These are phyloP conservation scores for Litchi chinensis DNA, from an alignment of 345 rosid genomes.

Conservation along the genomic window DNA sequence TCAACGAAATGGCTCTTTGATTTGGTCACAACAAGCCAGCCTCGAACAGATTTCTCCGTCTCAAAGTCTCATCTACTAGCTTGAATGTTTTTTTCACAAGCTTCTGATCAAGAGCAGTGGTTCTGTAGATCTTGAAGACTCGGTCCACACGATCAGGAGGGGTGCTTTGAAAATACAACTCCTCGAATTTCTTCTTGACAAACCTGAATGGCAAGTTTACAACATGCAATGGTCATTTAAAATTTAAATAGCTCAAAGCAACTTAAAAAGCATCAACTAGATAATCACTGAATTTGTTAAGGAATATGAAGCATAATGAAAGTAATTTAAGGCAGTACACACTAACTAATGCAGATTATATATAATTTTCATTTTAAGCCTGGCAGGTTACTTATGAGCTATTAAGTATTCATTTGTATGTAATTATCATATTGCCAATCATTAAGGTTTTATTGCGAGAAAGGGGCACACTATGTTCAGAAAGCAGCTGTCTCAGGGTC, in stretches of 20 bases:
- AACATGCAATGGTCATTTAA: neutral
- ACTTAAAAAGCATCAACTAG: neutral
- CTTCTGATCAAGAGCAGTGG: conserved; percentile 92
- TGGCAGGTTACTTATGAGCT: neutral
- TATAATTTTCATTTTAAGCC: neutral
- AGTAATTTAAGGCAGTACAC: neutral
- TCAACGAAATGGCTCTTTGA: neutral
- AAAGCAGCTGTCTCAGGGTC: neutral
- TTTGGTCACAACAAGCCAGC: conserved; percentile 80
- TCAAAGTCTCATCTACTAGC: conserved; percentile 89
- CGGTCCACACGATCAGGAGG: conserved; percentile 82
- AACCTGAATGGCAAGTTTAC: conserved; percentile 48
- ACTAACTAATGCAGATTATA: neutral
- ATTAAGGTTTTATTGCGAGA: neutral
- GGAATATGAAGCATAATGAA: neutral
- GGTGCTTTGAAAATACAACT: conserved; percentile 84
- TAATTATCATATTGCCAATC: neutral
- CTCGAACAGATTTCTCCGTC: conserved; percentile 90
- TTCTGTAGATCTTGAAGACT: conserved; percentile 93
- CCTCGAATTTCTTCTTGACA: conserved; percentile 97
- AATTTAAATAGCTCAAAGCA: neutral
- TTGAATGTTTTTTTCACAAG: conserved; percentile 99
- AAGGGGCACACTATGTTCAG: too few relatives aligned
- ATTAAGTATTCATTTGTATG: neutral
- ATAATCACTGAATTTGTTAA: neutral